Base-by-base conservation (phyloP, 2,329 filamentous ascomycete genomes). In the Paraphoma chrysanthemicola region DNA sequence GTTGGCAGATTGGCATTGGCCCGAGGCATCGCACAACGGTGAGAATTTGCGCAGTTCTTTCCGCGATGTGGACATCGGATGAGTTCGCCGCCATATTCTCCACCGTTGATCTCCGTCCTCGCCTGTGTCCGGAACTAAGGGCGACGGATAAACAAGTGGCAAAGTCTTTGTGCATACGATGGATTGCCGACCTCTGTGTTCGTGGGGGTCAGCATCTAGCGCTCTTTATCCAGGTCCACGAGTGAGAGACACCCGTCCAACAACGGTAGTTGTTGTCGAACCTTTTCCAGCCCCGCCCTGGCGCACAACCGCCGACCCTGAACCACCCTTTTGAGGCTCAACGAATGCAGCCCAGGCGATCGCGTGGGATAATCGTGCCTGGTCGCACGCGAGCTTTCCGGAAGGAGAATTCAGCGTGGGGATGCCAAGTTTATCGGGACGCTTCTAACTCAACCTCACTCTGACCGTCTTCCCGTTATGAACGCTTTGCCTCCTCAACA, bases 391-490 rank as follows among this genome's bases (percentile, higher is more conserved):
- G 59, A 52, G 33, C 54, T 41, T 68, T 59, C 60, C 63, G 29
- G 41, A 48, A 62, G 53, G 10, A 58, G 60, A 16, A 47, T 29
- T 28, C 44, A 50, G 52, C 59, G 68, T 64, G 68, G 67, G 23
- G 67, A 66, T 71, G 67, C 64, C 68, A 68, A 68, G 59, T 49
- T 55, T 45, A 48, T 45, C 48, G 50, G 53, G 39, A 56, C 11
- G 44, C 57, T 54, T 58, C 53, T 53, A 51, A 48, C 44, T 61
- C 64, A 60, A 67, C 63, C 53, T 67, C 59, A 53, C 17, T 44
- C 17, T 39, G 18, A 44, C 31, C 54, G 18, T 47, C 44, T 48
- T 48, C 7, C 54, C 41, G 48, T 48, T 18, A 9, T 44, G 44
- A 29, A 46, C 51, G 38, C 31, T 46, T 59, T 39, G 49, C 51